A percentile compares a stretch with the other conserved stretches of the same genome.
Evolutionary conservation across 345 rosid species (phyloP).

Genomic region (Citrus glauca): DNA sequence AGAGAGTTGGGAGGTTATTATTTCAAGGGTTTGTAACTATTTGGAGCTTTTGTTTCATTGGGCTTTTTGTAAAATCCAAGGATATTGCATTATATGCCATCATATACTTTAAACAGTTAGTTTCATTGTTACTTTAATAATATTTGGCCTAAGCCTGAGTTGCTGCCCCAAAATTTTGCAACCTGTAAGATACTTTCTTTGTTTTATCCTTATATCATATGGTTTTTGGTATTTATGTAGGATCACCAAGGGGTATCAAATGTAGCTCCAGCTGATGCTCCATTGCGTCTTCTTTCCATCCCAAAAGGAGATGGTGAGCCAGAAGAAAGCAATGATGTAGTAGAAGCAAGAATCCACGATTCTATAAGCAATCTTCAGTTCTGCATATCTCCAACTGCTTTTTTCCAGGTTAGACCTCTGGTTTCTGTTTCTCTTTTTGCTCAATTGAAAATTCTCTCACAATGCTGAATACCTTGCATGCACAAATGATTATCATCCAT

Average conservation of each 20-base stretch:
- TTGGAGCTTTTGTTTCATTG: background rate
- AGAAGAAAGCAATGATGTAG: slow-evolving; percentile 25
- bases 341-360: slow-evolving; percentile 84
- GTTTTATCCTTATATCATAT: background rate
- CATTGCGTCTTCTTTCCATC: slow-evolving; percentile 48
- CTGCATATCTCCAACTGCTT: slow-evolving; percentile 92
- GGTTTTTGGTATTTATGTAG: slow-evolving; percentile 33
- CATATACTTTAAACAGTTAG: background rate
- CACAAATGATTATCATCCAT: background rate
- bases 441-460: background rate
- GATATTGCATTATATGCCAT: background rate
- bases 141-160: background rate
- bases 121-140: background rate
- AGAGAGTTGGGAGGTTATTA: background rate
- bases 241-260: slow-evolving; percentile 96
- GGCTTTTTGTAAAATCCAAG: background rate
- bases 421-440: slow-evolving; percentile 1
- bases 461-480: slow-evolving; percentile 9
- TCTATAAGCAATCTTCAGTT: slow-evolving; percentile 67
- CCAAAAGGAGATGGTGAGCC: slow-evolving; percentile 32
- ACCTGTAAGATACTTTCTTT: background rate
- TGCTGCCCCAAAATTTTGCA: background rate
- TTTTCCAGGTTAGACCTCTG: slow-evolving; percentile 65
- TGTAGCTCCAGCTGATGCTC: slow-evolving; percentile 85
- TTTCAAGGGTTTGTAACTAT: background rate